Evolutionary conservation across 257 asterid species (phyloP), one percentile per base, ranked within the genome.

Genomic region (Nicotiana attenuata): DNA sequence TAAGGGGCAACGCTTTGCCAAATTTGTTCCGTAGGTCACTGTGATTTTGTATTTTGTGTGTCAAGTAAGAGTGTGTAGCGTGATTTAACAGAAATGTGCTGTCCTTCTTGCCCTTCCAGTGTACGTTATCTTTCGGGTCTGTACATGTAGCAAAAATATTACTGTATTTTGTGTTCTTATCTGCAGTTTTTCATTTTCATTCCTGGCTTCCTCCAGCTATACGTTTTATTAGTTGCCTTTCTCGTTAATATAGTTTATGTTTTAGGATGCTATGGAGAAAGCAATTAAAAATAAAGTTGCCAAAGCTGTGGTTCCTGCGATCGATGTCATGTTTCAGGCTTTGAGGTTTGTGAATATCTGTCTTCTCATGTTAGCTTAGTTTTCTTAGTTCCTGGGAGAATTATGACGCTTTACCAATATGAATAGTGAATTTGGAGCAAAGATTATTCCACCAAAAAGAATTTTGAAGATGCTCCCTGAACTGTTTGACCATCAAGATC

Each of bases 301-400:
- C 24, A 96, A 94, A 86, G 98, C 99, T 53, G 99, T 96, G 82
- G 99, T 96, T 56, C 99, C 99, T 81, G 99, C 99, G 22, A 89
- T 96, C 82, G 99, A 96, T 90, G 99, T 96, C 89, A 96, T 94
- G 99, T 96, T 96, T 92, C 98, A 91, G 90, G 98, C 98, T 77
- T 87, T 96, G 83, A 96, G 99, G 99, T 96, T 83, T 50, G 89
- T 78, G 78, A 76, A 64, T 78, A 64, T 65, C 83, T 78, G 60
- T 69, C 83, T 82, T 84, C 64, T 66, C 76, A 19, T 60, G 52
- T 15, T 65, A 60, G 67, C 35, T 59, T 13, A 8, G 5, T 41
- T 78, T 63, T 15, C 77, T 75, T 65, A 45, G 71, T 80, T 85
- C 50, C 64, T 65, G 17, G 82, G 83, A 67, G 77, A 85, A 45